phyloP scores from a whole-genome alignment of 257 asterid species.

The Ilex aquifolium region DNA sequence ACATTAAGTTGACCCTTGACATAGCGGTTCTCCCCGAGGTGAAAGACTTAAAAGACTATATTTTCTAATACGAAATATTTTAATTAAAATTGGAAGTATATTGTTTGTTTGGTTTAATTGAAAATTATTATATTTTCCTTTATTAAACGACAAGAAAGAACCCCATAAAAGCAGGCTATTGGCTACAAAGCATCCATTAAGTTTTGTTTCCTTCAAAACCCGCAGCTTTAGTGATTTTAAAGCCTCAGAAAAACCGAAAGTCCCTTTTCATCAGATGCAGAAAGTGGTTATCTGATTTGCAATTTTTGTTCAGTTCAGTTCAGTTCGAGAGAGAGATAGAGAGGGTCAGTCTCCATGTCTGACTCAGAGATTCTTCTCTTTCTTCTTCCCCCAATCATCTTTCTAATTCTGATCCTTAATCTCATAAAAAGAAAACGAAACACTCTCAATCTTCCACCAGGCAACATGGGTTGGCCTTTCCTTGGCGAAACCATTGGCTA shows the following conservation, averaged over 20 bases:
- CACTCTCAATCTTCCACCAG: constrained; percentile 67
- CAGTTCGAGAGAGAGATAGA: constrained; percentile 2
- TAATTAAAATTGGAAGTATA: too few species aligned
- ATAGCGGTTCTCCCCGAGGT: too few species aligned
- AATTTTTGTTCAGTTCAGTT: constrained; percentile 3
- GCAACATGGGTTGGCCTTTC: constrained; percentile 93
- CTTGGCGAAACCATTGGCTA: constrained; percentile 79
- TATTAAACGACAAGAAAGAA: constrained; percentile 9
- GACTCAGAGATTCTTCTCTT: constrained; percentile 45
- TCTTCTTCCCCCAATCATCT: constrained; percentile 29
- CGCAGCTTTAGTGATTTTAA: constrained; percentile 13
- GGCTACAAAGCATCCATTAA: constrained; percentile 20
- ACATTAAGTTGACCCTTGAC: too few species aligned
- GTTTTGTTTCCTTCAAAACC: constrained; percentile 19
- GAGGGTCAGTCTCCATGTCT: constrained; percentile 27
- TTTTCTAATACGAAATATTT: too few species aligned
- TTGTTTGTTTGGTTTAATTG: too few species aligned
- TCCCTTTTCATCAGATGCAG: not conserved
- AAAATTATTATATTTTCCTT: too few species aligned
- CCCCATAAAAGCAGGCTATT: constrained; percentile 26
- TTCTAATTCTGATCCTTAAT: constrained; percentile 30
- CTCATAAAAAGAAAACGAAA: constrained; percentile 29
- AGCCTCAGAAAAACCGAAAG: not conserved
- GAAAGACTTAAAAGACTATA: too few species aligned
- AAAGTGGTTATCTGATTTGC: constrained; percentile 11